Evolutionary conservation across 176 grass and related monocot species (phyloP), one percentile per base, ranked within the genome.

Genomic region (Bolboschoenus planiculmis): DNA sequence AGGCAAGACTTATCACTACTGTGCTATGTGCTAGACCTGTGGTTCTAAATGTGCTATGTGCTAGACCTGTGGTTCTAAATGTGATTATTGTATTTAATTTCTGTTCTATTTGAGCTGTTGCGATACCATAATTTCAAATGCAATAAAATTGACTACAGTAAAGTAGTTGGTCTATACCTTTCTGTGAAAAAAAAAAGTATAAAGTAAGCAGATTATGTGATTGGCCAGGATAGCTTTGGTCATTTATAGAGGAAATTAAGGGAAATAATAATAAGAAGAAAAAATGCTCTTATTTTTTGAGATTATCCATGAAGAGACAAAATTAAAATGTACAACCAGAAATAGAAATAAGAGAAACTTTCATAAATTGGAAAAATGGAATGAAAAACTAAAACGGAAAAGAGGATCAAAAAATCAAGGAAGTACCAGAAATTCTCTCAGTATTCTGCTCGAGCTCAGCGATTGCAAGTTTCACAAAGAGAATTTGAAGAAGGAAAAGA

Each of bases 381-480:
- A 39, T 27, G 55, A 10, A 61, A 60, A 82, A 27, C 67, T 8
- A 74, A 27, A 82, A 1, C 34, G 60, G 13, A 64, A 66, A 82
- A 82, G 40, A 26, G 56, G 60, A 82, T 39, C 21, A 62, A 48
- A 62, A 48, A 65, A 20, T 10, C 20, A 44, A 73, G 5, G 4
- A 16, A 31, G 27, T 82, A 82, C 80, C 80, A 50, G 57, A 65
- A 65, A 82, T 82, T 44, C 80, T 82, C 43, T 82, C 80, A 63
- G 80, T 82, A 65, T 66, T 64, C 14, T 82, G 80, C 58, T 66
- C 80, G 66, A 82, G 56, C 37, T 82, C 80, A 8, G 80, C 80
- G 16, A 66, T 46, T 46, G 7, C 80, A 66, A 47, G 27, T 13
- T 50, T 16, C 2, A 0, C 36, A 31, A 82, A 66, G 23, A 82